phyloP scores from a whole-genome alignment of 805 yeast genomes.

The Starmera pachycereana region DNA sequence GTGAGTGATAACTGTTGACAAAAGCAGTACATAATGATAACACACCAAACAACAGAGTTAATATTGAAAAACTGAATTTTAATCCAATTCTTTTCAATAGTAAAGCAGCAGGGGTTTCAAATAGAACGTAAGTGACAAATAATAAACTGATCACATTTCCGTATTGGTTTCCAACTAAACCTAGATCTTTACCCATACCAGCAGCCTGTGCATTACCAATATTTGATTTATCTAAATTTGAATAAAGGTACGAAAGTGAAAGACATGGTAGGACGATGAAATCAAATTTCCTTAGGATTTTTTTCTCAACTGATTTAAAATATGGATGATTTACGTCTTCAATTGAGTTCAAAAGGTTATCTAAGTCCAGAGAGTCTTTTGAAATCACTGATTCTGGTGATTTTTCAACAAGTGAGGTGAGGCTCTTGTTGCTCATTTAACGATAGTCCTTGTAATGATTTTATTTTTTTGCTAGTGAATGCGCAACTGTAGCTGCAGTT shows the following conservation, averaged over 20 bases:
- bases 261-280: conserved; percentile 32
- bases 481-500: too few species aligned
- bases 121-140: conserved; percentile 33
- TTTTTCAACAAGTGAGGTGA: too few species aligned
- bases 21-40: conserved; percentile 33
- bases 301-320: conserved; percentile 19
- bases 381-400: too few species aligned
- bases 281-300: conserved; percentile 32
- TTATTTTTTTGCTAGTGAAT: too few species aligned
- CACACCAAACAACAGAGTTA: conserved; percentile 25
- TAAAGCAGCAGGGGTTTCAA: conserved; percentile 29
- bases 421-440: too few species aligned
- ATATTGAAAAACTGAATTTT: conserved; percentile 21
- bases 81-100: conserved; percentile 27
- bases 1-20: conserved; percentile 29
- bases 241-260: conserved; percentile 26
- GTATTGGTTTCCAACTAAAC: conserved; percentile 28
- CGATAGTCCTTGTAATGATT: too few species aligned
- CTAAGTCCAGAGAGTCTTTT: too few species aligned
- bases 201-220: conserved; percentile 51
- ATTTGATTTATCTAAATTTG: conserved; percentile 44
- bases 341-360: too few species aligned
- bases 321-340: not conserved
- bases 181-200: conserved; percentile 33
- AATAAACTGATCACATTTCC: conserved; percentile 35